These are phyloP conservation scores for Debaryomyces nepalensis DNA, from an alignment of 1,139 yeast species.

Conservation along the genomic window DNA sequence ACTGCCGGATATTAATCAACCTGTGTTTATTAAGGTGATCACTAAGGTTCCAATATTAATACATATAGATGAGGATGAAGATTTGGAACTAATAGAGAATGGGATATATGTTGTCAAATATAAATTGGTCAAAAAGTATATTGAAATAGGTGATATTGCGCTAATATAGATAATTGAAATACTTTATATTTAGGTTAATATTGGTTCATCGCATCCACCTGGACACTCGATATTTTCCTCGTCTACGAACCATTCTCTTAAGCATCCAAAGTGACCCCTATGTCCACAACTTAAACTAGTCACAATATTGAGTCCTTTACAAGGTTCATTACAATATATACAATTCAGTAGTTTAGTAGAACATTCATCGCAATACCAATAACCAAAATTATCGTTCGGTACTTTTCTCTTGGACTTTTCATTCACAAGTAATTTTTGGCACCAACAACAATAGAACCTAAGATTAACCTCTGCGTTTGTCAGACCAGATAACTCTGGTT, in stretches of 20 bases:
- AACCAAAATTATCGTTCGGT: conserved; percentile 51
- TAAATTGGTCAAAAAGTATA: conserved; percentile 48
- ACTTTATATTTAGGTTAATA: conserved; percentile 15
- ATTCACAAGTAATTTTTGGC: conserved; percentile 66
- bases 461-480: conserved; percentile 61
- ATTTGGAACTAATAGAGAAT: conserved; percentile 62
- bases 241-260: conserved; percentile 74
- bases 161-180: conserved; percentile 33
- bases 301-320: conserved; percentile 73
- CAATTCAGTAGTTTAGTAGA: conserved; percentile 65
- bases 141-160: conserved; percentile 47
- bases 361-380: conserved; percentile 87
- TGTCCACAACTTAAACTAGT: conserved; percentile 80
- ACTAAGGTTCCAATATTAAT: conserved; percentile 33
- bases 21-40: conserved; percentile 73
- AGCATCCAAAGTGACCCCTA: conserved; percentile 81
- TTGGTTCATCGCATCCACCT: conserved; percentile 59
- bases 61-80: conserved; percentile 61
- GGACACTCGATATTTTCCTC: conserved; percentile 78
- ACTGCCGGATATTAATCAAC: conserved; percentile 72
- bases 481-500: conserved; percentile 46
- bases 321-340: conserved; percentile 78
- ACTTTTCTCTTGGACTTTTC: conserved; percentile 55
- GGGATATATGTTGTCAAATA: conserved; percentile 82
- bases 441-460: conserved; percentile 69